Evolutionary conservation across 257 asterid species (phyloP), one percentile per base, ranked within the genome.

Genomic region (Nicotiana tabacum): DNA sequence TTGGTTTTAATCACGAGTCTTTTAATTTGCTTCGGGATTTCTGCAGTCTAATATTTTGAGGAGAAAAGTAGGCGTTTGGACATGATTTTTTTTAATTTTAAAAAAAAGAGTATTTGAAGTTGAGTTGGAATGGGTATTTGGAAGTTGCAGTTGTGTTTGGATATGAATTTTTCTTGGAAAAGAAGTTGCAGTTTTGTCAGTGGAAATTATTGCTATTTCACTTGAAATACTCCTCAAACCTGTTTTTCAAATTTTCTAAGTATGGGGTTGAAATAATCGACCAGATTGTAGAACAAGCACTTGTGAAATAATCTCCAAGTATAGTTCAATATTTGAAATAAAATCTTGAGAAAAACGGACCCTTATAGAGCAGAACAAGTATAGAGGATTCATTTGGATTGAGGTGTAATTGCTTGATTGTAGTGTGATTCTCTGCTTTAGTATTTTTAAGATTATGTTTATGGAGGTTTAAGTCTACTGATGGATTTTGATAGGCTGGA

Each of bases 401-500:
- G 48, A 30, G 51, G 51, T 12, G 9, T 16, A 32, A 21, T 33
- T 66, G 13, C 15, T 74, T 74, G 27, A 48, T 27, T 27, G 62
- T 27, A 48, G 62, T 29, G 29, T 29, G 30, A 51, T 76, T 76
- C 27, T 51, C 46, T 82, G 78, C 72, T 82, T 82, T 84, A 79
- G 66, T 86, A 82, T 80, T 70, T 78, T 80, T 88, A 70, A 53
- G 74, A 77, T 77, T 82, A 72, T 83, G 84, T 33, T 83, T 56
- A 66, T 68, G 56, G 76, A 72, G 65, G 78, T 67, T 80, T 85
- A 79, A 83, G 85, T 83, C 76, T 82, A 82, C 58, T 85, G 85
- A 66, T 80, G 84, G 90, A 84, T 88, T 86, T 87, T 89, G 89
- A 83, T 97, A 97, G 99, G 94, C 87, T 58, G 81, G 89, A 82